These are phyloP conservation scores for Gossypium bickii DNA, from an alignment of 345 rosid species.

Conservation along the genomic window DNA sequence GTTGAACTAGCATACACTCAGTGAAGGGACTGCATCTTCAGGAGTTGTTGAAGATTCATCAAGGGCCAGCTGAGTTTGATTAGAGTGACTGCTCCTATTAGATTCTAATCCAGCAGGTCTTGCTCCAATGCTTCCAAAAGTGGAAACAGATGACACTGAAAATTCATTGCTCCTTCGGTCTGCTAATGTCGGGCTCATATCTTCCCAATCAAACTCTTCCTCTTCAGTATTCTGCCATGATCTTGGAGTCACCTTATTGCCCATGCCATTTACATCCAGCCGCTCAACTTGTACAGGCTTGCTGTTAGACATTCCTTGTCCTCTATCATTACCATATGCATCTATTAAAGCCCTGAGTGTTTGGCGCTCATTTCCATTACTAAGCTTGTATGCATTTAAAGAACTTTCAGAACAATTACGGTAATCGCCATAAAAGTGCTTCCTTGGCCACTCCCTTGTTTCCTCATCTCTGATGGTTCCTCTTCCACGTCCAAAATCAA, in stretches of 20 bases:
- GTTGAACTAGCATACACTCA: constrained; percentile 38
- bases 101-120: constrained; percentile 41
- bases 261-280: constrained; percentile 50
- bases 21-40: constrained; percentile 31
- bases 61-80: constrained; percentile 36
- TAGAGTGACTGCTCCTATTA: constrained; percentile 39
- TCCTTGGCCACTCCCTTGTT: constrained; percentile 54
- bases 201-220: constrained; percentile 99
- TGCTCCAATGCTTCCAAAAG: constrained; percentile 39
- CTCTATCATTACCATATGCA: constrained; percentile 90
- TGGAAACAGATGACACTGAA: constrained; percentile 43
- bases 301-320: constrained; percentile 40
- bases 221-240: constrained; percentile 99
- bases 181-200: constrained; percentile 85
- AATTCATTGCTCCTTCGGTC: constrained; percentile 52
- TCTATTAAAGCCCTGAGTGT: constrained; percentile 88
- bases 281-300: constrained; percentile 43
- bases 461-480: constrained; percentile 47
- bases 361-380: constrained; percentile 58
- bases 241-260: constrained; percentile 44
- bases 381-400: constrained; percentile 25
- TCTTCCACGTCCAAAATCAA: constrained; percentile 55
- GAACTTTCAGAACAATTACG: constrained; percentile 35
- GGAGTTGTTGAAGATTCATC: constrained; percentile 33
- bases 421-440: constrained; percentile 41